Conservation (phyloP, 306 rosid species). For the Prunus mume region DNA sequence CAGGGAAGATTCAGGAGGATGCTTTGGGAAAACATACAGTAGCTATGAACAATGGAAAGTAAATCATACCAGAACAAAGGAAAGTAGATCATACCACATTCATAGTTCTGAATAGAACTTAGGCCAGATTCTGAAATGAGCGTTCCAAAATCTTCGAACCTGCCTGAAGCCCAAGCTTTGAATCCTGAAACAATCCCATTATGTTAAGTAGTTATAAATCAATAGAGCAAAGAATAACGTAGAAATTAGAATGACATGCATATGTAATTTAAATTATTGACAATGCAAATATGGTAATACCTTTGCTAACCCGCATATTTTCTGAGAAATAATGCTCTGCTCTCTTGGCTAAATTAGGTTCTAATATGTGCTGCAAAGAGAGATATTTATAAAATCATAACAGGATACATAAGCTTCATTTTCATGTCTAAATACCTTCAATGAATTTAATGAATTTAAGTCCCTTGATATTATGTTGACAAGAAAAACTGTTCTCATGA, state of each 20-base stretch:
- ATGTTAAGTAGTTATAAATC: conserved; percentile 17
- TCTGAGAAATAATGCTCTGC: conserved; percentile 96
- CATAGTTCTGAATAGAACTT: conserved; percentile 88
- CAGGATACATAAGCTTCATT: conserved; percentile 1
- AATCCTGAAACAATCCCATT: conserved; percentile 53
- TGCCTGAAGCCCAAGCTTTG: conserved; percentile 81
- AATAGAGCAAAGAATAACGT: conserved; percentile 8
- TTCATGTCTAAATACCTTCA: not conserved
- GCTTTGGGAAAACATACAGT: not conserved
- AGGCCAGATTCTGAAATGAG: conserved; percentile 84
- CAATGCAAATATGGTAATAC: conserved; percentile 31
- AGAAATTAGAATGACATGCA: not conserved
- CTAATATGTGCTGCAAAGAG: conserved; percentile 55
- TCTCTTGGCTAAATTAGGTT: conserved; percentile 59
- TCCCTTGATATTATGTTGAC: not conserved
- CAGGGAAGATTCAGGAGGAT: not conserved
- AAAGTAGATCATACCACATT: conserved; percentile 44
- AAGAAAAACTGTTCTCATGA: not conserved
- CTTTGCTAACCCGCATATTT: conserved; percentile 74
- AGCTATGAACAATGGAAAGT: not conserved
- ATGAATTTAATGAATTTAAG: not conserved
- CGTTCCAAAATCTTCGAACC: conserved; percentile 66
- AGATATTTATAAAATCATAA: conserved; percentile 23
- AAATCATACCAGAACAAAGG: not conserved
- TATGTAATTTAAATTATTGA: conserved; percentile 2